Percentiles rank a stretch among this genome's conserved stretches.
Conservation (phyloP, 2,329 filamentous ascomycete genomes). For the Blastomyces percursus region DNA sequence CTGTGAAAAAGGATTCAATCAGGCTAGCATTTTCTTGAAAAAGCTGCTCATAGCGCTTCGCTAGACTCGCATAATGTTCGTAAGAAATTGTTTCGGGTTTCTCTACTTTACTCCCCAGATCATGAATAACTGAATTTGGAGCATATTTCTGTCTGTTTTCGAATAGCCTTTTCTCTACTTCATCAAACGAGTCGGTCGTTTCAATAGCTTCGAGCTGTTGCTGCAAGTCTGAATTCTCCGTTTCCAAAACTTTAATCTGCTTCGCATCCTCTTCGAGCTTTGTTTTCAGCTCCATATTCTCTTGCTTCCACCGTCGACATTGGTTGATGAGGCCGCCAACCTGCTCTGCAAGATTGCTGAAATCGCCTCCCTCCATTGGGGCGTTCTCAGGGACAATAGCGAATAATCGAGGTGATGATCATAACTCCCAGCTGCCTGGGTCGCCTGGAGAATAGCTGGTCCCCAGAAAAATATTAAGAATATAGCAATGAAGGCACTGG, state of each 20-base stretch:
- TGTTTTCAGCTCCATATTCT: neutral
- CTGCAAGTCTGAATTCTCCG: constrained; percentile 5
- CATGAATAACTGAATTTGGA: constrained; percentile 4
- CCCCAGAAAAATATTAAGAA: neutral
- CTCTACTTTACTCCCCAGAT: constrained; percentile 2
- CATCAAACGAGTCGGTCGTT: neutral
- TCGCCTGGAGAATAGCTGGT: neutral
- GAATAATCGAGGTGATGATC: neutral
- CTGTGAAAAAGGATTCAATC: constrained; percentile 18
- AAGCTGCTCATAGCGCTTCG: constrained; percentile 24
- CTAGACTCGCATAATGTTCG: constrained; percentile 16
- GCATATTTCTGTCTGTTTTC: neutral
- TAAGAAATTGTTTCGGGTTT: constrained; percentile 8
- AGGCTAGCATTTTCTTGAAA: constrained; percentile 24
- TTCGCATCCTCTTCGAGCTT: constrained; percentile 15
- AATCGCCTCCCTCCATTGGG: neutral
- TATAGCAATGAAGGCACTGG: neutral
- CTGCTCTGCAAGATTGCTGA: constrained; percentile 3
- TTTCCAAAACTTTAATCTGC: neutral
- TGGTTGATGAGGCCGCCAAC: constrained; percentile 2
- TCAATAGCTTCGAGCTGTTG: neutral
- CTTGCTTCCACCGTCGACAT: constrained; percentile 18
- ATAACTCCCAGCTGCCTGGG: neutral
- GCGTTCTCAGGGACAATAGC: neutral
- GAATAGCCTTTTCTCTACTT: neutral